Conservation (phyloP, 2,329 filamentous ascomycete species). For the Septoria petroselini region DNA sequence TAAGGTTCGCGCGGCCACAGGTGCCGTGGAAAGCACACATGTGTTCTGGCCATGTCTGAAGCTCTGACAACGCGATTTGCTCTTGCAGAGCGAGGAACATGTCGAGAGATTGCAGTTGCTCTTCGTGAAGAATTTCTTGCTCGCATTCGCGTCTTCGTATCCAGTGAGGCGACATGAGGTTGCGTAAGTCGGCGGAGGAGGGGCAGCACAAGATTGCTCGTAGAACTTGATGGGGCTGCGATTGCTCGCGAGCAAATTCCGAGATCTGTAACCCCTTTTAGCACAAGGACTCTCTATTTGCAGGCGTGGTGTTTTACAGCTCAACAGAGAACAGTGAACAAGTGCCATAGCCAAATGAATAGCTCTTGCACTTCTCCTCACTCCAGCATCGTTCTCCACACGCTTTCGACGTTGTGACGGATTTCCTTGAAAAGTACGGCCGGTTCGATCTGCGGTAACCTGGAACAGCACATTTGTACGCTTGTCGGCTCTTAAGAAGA, state of each 20-base stretch:
- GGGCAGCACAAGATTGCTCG: background rate
- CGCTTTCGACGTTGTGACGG: background rate
- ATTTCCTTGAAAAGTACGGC: constrained; percentile 1
- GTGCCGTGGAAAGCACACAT: background rate
- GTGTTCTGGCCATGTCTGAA: background rate
- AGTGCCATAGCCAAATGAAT: background rate
- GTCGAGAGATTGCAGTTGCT: background rate
- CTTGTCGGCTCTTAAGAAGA: background rate
- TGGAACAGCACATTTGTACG: background rate
- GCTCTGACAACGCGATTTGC: background rate
- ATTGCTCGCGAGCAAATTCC: constrained; percentile 1
- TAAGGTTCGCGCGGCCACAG: background rate
- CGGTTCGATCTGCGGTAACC: background rate
- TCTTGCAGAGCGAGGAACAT: background rate
- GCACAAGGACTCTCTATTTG: background rate
- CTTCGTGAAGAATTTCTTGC: constrained; percentile 1
- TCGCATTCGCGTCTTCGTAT: background rate
- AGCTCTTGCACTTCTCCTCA: constrained; percentile 2
- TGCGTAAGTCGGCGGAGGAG: background rate
- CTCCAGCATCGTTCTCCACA: constrained; percentile 4
- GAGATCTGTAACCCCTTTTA: background rate
- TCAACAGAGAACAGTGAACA: constrained; percentile 1
- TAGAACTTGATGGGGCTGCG: constrained; percentile 3
- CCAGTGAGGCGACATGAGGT: background rate
- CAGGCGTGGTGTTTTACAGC: background rate